Evolutionary conservation across 768 basidiomycete species (phyloP).

Genomic region (Tephrocybe sp.): DNA sequence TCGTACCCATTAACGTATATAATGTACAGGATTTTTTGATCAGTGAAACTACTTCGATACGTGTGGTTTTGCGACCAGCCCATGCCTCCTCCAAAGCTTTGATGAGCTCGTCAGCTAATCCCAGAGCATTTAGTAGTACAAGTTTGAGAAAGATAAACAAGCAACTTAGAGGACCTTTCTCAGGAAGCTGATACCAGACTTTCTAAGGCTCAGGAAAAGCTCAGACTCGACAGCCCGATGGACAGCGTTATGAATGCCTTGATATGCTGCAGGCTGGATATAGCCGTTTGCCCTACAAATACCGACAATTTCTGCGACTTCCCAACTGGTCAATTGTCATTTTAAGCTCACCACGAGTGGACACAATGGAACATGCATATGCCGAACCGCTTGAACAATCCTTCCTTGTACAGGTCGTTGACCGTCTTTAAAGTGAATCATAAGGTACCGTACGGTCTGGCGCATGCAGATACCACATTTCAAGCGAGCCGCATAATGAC

Average conservation of each 20-base stretch:
- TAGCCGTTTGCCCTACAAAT: constrained; percentile 57
- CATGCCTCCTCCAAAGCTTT: constrained; percentile 17
- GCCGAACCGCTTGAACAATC: constrained; percentile 59
- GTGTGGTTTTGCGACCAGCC: constrained; percentile 9
- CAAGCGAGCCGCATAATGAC: constrained; percentile 35
- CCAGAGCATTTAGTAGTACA: not conserved
- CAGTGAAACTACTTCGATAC: constrained; percentile 5
- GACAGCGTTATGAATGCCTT: constrained; percentile 44
- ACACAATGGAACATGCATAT: constrained; percentile 63
- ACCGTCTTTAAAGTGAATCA: constrained; percentile 54
- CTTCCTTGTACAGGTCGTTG: constrained; percentile 55
- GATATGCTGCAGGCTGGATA: constrained; percentile 56
- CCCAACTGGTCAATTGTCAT: constrained; percentile 40
- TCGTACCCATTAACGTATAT: constrained; percentile 28
- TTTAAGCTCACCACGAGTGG: not conserved
- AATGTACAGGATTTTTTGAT: no score
- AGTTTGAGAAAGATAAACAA: constrained; percentile 7
- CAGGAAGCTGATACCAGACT: constrained; percentile 52
- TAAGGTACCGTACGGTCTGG: constrained; percentile 61
- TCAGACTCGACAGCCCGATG: constrained; percentile 41
- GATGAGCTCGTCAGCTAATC: constrained; percentile 13
- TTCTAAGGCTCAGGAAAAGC: constrained; percentile 56
- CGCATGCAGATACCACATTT: constrained; percentile 58
- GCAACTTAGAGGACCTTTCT: constrained; percentile 26
- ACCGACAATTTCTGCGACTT: constrained; percentile 59